Evolutionary conservation across 2,329 filamentous ascomycete genomes (phyloP), one percentile per base, ranked within the genome.

Genomic region (Cladophialophora chaetospira): DNA sequence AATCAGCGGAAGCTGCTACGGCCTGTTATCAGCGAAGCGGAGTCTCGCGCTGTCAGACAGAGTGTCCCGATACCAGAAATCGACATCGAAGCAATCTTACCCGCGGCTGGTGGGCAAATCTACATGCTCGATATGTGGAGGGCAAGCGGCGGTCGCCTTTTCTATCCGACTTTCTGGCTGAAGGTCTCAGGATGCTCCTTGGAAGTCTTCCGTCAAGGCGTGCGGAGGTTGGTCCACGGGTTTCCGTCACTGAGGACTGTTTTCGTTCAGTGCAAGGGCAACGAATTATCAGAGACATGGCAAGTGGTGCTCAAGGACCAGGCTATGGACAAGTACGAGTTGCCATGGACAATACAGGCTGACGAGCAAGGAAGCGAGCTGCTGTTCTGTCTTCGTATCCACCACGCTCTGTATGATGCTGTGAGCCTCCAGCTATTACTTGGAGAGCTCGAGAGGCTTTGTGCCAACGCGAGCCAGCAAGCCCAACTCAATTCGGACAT

Each of bases 391-490:
- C 75, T 91, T 4, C 77, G 77, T 23, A 86, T 97, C 3, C 91
- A 96, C 61, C 92, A 97, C 69, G 88, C 89, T 0, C 77, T 97
- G 0, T 97, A 97, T 68, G 93, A 97, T 69, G 91, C 87, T 4
- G 79, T 95, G 58, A 94, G 89, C 65, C 75, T 97, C 3, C 82
- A 86, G 0, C 69, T 79, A 0, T 73, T 96, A 4, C 74, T 91
- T 19, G 68, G 79, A 11, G 72, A 80, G 36, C 72, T 87, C 10
- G 71, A 78, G 59, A 60, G 66, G 3, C 62, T 76, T 31, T 85
- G 70, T 72, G 73, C 65, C 35, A 67, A 64, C 38, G 19, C 31
- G 5, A 45, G 61, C 11, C 9, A 56, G 8, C 15, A 60, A 13
- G 19, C 55, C 19, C 44, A 60, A 19, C 56, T 67, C 44, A 65